Evolutionary conservation across 305 asterid genomes (phyloP).

Genomic region (Fraxinus sp.): DNA sequence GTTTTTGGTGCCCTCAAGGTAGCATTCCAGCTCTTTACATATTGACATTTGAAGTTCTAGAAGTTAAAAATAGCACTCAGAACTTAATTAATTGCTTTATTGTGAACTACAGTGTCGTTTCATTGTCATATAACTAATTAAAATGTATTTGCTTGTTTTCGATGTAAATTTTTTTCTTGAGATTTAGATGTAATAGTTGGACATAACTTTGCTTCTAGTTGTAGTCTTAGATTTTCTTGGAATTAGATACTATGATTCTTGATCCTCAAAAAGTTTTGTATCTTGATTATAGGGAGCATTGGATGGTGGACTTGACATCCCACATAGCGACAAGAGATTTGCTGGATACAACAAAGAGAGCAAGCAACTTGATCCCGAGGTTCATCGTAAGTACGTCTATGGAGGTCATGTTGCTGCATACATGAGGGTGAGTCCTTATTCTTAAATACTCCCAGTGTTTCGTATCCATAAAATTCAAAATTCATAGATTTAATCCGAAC

Average conservation of each 20-base stretch:
- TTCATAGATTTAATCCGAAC: not conserved
- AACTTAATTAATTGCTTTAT: not conserved
- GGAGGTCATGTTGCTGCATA: slow-evolving; percentile 85
- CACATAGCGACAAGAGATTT: slow-evolving; percentile 89
- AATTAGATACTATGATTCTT: not conserved
- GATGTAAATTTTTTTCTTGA: not conserved
- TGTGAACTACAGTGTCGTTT: no score
- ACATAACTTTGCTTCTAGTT: not conserved
- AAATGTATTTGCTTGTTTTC: not conserved
- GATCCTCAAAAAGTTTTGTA: not conserved
- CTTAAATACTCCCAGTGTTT: not conserved
- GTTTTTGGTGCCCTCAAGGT: slow-evolving; percentile 93
- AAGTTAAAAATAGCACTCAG: not conserved
- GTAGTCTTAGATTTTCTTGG: not conserved
- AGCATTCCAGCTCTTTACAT: not conserved
- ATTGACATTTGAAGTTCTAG: not conserved
- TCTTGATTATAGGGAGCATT: slow-evolving; percentile 58
- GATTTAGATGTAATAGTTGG: not conserved
- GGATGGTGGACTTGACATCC: slow-evolving; percentile 88
- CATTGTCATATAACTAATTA: not conserved
- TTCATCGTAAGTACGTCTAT: slow-evolving; percentile 76
- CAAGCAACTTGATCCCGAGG: slow-evolving; percentile 74
- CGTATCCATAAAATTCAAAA: not conserved
- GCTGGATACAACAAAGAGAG: slow-evolving; percentile 70
- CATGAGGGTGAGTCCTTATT: slow-evolving; percentile 55